Conservation (phyloP, 2,329 filamentous ascomycete species). For the Stachybotrys elegans region DNA sequence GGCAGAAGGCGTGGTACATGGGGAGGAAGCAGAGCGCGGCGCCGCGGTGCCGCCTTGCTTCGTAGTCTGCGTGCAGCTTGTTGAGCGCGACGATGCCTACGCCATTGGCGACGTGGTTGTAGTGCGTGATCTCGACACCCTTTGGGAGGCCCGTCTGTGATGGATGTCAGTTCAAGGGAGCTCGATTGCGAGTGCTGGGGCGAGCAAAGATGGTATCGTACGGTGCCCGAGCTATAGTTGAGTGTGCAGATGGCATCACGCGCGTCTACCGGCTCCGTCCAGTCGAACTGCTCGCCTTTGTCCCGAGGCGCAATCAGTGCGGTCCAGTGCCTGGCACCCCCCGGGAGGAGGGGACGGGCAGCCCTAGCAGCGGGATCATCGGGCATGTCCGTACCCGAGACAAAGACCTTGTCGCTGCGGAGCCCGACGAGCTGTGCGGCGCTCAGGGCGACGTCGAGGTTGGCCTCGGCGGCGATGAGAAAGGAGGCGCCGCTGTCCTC, state of each 20-base stretch:
- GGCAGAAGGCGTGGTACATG: constrained; percentile 70
- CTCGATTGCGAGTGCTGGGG: neutral
- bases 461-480: constrained; percentile 57
- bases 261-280: constrained; percentile 52
- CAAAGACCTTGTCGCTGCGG: constrained; percentile 51
- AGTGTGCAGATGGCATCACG: constrained; percentile 57
- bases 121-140: constrained; percentile 77
- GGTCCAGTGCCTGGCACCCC: constrained; percentile 52
- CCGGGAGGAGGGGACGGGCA: constrained; percentile 4
- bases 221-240: constrained; percentile 73
- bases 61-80: constrained; percentile 45
- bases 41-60: constrained; percentile 31
- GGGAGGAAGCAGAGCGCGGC: constrained; percentile 65
- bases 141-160: constrained; percentile 69
- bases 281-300: constrained; percentile 54
- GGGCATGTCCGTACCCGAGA: constrained; percentile 55
- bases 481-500: constrained; percentile 64
- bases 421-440: constrained; percentile 58
- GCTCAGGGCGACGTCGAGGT: constrained; percentile 58
- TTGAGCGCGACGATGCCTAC: constrained; percentile 44
- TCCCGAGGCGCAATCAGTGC: constrained; percentile 47
- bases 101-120: constrained; percentile 69
- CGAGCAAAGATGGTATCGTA: too few species aligned
- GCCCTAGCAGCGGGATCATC: constrained; percentile 27
- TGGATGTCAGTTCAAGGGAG: constrained; percentile 4